A percentile compares a stretch with the other conserved stretches of the same genome.
Evolutionary conservation across 73 alveolate species (phyloP).

Genomic region (Uronychia setigera): DNA sequence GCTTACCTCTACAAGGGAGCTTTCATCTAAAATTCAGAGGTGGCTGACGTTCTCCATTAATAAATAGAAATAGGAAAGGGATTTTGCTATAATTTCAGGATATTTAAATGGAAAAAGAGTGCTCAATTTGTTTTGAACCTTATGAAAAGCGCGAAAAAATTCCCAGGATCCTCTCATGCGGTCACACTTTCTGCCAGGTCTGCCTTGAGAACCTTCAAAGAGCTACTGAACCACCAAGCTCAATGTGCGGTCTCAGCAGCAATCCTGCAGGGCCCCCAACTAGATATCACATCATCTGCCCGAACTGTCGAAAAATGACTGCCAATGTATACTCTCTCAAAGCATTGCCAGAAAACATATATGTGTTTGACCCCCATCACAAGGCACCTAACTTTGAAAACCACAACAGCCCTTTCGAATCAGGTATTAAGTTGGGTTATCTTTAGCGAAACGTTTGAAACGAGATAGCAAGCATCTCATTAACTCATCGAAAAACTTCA

Average conservation of each 20-base stretch:
- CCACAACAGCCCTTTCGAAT: slow-evolving; percentile 41
- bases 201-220: slow-evolving; percentile 61
- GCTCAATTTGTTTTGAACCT: slow-evolving; percentile 79
- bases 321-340: slow-evolving; percentile 36
- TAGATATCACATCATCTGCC: slow-evolving; percentile 42
- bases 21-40: neutral
- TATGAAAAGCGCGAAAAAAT: slow-evolving; percentile 73
- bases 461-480: slow-evolving; percentile 22
- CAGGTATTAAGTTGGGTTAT: neutral
- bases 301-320: slow-evolving; percentile 46
- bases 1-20: neutral
- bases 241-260: neutral
- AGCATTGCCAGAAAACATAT: slow-evolving; percentile 42
- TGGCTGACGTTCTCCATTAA: neutral
- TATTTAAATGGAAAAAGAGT: slow-evolving; percentile 52
- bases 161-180: slow-evolving; percentile 82
- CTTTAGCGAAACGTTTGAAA: slow-evolving; percentile 36
- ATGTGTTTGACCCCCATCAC: slow-evolving; percentile 25
- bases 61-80: neutral
- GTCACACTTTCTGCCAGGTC: slow-evolving; percentile 83
- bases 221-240: slow-evolving; percentile 7
- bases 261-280: neutral
- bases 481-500: slow-evolving; percentile 15
- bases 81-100: neutral
- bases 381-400: slow-evolving; percentile 12